Evolutionary conservation across 2,329 filamentous ascomycete species (phyloP), one percentile per base, ranked within the genome.

Genomic region (Aspergillus sojae): DNA sequence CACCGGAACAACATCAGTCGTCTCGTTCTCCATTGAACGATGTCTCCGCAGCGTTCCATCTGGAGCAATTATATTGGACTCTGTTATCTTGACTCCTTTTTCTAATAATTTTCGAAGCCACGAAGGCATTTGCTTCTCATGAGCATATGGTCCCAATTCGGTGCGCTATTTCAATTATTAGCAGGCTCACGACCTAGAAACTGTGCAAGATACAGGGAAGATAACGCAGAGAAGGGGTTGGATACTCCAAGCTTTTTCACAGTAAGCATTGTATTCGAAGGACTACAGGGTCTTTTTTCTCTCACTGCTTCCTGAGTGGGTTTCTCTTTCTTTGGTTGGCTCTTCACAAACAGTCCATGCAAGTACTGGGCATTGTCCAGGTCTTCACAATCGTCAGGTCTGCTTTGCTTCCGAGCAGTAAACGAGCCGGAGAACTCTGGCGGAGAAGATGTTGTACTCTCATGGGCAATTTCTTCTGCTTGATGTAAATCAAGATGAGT

Each of bases 51-150:
- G 62, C 55, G 73, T 79, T 32, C 83, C 83, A 66, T 82, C 78
- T 1, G 75, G 57, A 32, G 78, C 75, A 19, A 85, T 75, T 67
- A 75, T 77, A 79, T 87, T 88, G 58, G 82, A 77, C n/a, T 82
- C 81, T 32, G 81, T 84, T 39, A 85, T 79, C 60, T 85, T 85
- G 14, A 86, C 85, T 19, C 88, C 84, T 48, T 82, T 84, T 65
- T 88, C 81, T 1, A 94, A 82, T 66, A 91, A 79, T 16, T 82
- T 81, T 19, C 85, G 82, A 1, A 94, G 83, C 87, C 87, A 91
- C 10, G 82, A 78, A 0, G 91, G 91, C 91, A 94, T 94, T 68
- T 86, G 83, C 46, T 88, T 86, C 75, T 94, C 91, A 68, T 91
- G 82, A 1, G 90, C 90, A 77, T 91, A 88, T 30, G 87, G 87